Evolutionary conservation across 345 rosid species (phyloP).

Genomic region (Rhodomyrtus tomentosa): DNA sequence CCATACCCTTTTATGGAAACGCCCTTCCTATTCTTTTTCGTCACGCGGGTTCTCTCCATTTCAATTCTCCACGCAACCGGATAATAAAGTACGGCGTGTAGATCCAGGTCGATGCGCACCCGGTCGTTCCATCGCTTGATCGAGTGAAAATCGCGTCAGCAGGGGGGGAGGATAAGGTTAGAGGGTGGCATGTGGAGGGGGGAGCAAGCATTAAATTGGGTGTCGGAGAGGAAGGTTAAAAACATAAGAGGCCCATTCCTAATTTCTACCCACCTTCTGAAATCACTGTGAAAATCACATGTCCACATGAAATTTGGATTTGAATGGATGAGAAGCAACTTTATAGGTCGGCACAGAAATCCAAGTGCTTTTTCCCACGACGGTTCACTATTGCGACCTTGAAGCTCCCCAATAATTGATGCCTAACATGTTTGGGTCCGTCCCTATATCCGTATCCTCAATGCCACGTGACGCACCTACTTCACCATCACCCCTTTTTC

Average conservation of each 20-base stretch:
- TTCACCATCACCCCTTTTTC: not conserved
- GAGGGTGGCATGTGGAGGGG: not conserved
- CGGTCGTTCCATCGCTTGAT: too few relatives aligned
- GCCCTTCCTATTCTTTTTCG: not conserved
- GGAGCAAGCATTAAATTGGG: not conserved
- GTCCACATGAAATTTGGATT: not conserved
- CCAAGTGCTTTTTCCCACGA: not conserved
- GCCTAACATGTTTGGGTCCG: not conserved
- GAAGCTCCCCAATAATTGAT: not conserved
- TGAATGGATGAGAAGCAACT: not conserved
- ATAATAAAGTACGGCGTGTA: too few relatives aligned
- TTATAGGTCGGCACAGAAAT: not conserved
- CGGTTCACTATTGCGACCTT: not conserved
- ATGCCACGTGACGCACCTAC: not conserved
- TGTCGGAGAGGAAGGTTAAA: not conserved
- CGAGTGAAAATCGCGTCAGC: too few relatives aligned
- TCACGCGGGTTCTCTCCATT: not conserved
- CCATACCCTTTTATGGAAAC: not conserved
- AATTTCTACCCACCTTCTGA: not conserved
- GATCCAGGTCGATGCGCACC: too few relatives aligned
- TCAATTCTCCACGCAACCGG: not conserved
- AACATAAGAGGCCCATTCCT: not conserved
- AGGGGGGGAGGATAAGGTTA: not conserved
- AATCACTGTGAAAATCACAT: not conserved
- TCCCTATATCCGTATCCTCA: not conserved